These are phyloP conservation scores for Pyrenopolyporus hunteri DNA, from an alignment of 495 filamentous ascomycete species.

Conservation along the genomic window DNA sequence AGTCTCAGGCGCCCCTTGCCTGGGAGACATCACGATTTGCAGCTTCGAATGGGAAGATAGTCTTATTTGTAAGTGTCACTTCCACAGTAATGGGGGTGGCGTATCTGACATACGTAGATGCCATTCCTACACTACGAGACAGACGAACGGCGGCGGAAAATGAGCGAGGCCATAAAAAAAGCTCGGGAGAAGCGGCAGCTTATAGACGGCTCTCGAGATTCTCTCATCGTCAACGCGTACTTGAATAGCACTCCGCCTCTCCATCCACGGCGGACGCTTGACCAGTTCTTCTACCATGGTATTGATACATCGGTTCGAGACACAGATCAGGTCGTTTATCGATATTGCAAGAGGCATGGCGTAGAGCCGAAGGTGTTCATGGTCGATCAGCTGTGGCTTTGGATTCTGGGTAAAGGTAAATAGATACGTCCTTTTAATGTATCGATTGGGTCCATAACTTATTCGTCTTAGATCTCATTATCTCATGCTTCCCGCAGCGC, in stretches of 20 bases:
- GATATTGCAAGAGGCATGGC: slow-evolving; percentile 58
- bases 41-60: slow-evolving; percentile 55
- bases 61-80: slow-evolving; percentile 54
- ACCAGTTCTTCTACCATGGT: slow-evolving; percentile 75
- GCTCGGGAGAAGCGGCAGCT: slow-evolving; percentile 40
- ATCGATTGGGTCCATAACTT: neutral
- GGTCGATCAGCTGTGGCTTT: slow-evolving; percentile 79
- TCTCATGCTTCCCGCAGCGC: slow-evolving; percentile 71
- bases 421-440: neutral
- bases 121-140: slow-evolving; percentile 74
- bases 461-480: slow-evolving; percentile 55
- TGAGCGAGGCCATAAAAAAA: slow-evolving; percentile 64
- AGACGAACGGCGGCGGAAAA: slow-evolving; percentile 58
- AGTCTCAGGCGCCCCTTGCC: slow-evolving; percentile 20
- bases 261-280: slow-evolving; percentile 70
- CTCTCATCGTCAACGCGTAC: slow-evolving; percentile 69
- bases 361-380: slow-evolving; percentile 73
- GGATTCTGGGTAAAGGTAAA: slow-evolving; percentile 63
- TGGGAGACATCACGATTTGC: slow-evolving; percentile 36
- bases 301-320: slow-evolving; percentile 72
- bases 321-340: slow-evolving; percentile 72
- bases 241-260: slow-evolving; percentile 56
- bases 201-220: slow-evolving; percentile 54
- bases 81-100: neutral
- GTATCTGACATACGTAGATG: slow-evolving; percentile 51